Evolutionary conservation across 2,329 filamentous ascomycete genomes (phyloP).

Genomic region (Penicillium sp.): DNA sequence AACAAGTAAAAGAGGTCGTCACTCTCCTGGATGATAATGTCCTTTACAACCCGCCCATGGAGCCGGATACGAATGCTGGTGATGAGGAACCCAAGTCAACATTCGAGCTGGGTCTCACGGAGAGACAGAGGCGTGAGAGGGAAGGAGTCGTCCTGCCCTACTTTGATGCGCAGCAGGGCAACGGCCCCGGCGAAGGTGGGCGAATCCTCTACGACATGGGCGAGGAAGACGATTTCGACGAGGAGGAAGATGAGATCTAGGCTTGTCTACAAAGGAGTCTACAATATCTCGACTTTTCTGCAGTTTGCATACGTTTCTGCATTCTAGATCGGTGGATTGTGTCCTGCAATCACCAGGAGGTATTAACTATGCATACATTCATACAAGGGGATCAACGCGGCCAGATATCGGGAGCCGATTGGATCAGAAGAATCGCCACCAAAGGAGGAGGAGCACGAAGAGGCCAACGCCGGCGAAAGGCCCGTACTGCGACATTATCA

Average conservation of each 20-base stretch:
- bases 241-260: conserved; percentile 89
- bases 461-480: conserved; percentile 79
- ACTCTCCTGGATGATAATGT: conserved; percentile 75
- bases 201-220: conserved; percentile 97
- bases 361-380: conserved; percentile 40
- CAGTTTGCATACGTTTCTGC: conserved; percentile 6
- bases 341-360: conserved; percentile 33
- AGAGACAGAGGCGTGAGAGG: conserved; percentile 81
- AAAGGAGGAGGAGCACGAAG: conserved; percentile 81
- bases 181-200: conserved; percentile 74
- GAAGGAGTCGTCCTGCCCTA: conserved; percentile 92
- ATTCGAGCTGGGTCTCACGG: conserved; percentile 82
- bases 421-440: conserved; percentile 83
- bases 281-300: neutral
- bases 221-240: conserved; percentile 92
- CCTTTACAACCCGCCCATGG: conserved; percentile 57
- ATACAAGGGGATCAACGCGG: conserved; percentile 25
- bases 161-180: conserved; percentile 84
- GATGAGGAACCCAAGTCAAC: conserved; percentile 67
- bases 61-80: conserved; percentile 39
- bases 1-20: conserved; percentile 51
- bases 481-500: conserved; percentile 63
- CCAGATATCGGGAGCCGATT: conserved; percentile 6
- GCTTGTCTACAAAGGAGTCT: neutral
- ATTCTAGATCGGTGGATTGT: conserved; percentile 24